phyloP scores from a whole-genome alignment of 257 asterid species.

The Nicotiana noctiflora region DNA sequence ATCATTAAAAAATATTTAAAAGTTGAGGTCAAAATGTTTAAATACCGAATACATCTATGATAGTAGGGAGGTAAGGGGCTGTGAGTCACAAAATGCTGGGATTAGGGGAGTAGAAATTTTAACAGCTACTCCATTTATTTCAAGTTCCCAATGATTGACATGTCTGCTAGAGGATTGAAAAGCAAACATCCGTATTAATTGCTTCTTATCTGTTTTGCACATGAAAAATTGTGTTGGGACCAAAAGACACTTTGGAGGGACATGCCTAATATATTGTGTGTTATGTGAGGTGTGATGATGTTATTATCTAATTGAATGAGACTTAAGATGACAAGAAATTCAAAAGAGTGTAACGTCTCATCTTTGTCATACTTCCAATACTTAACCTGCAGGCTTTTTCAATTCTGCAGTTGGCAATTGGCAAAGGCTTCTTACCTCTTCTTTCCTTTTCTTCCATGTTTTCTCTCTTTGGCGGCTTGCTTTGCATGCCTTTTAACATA shows the following conservation, averaged over 20 bases:
- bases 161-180: slow-evolving; percentile 14
- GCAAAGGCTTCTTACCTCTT: background rate
- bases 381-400: slow-evolving; percentile 7
- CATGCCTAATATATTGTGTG: background rate
- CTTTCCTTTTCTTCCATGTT: background rate
- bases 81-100: background rate
- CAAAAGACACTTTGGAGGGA: background rate
- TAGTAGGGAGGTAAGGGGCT: background rate
- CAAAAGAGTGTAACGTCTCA: background rate
- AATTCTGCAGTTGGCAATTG: slow-evolving; percentile 9
- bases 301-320: background rate
- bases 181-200: slow-evolving; percentile 1
- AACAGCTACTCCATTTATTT: background rate
- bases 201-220: background rate
- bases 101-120: slow-evolving; percentile 12
- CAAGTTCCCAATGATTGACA: slow-evolving; percentile 29
- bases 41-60: no score
- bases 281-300: background rate
- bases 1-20: no score
- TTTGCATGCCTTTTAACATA: background rate
- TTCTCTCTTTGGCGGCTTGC: slow-evolving; percentile 1
- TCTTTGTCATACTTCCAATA: slow-evolving; percentile 5
- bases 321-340: background rate
- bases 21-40: no score
- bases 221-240: slow-evolving; percentile 16